Evolutionary conservation across 2,329 filamentous ascomycete species (phyloP).

Genomic region (Myriosclerotinia scirpicola): DNA sequence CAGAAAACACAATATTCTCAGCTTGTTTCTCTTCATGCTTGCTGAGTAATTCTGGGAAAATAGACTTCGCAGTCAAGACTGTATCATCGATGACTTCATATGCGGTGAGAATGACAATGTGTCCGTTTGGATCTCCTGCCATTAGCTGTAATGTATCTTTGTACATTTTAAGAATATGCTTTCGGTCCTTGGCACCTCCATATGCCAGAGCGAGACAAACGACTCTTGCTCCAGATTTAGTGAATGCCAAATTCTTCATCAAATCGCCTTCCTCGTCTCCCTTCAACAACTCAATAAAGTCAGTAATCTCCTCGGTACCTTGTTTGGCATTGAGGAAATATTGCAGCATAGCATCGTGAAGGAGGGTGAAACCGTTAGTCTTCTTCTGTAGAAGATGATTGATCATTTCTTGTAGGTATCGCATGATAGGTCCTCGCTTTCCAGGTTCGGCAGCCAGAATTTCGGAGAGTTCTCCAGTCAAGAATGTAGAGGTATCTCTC

Average conservation of each 20-base stretch:
- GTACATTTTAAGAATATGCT: slow-evolving; percentile 82
- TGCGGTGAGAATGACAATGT: slow-evolving; percentile 78
- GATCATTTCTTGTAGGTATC: slow-evolving; percentile 80
- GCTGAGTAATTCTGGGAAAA: slow-evolving; percentile 83
- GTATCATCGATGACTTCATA: slow-evolving; percentile 96
- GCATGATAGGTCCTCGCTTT: slow-evolving; percentile 85
- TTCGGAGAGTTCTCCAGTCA: slow-evolving; percentile 62
- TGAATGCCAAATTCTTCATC: slow-evolving; percentile 95
- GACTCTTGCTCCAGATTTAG: slow-evolving; percentile 79
- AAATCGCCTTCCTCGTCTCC: slow-evolving; percentile 88
- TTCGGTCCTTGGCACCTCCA: slow-evolving; percentile 88
- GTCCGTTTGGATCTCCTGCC: slow-evolving; percentile 75
- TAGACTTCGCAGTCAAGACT: slow-evolving; percentile 78
- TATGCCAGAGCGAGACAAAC: slow-evolving; percentile 80
- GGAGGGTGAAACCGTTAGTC: slow-evolving; percentile 93
- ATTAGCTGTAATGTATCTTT: slow-evolving; percentile 86
- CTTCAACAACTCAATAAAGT: slow-evolving; percentile 88
- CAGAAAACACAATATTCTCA: slow-evolving; percentile 63
- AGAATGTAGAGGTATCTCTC: slow-evolving; percentile 51
- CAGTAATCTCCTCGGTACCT: slow-evolving; percentile 77
- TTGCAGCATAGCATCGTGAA: slow-evolving; percentile 97
- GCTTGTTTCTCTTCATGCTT: slow-evolving; percentile 63
- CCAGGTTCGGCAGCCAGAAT: slow-evolving; percentile 78
- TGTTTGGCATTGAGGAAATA: slow-evolving; percentile 81
- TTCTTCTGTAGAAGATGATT: slow-evolving; percentile 95